Conservation (phyloP, 371 early-diverging fungal species). For the Zychaea mexicana region DNA sequence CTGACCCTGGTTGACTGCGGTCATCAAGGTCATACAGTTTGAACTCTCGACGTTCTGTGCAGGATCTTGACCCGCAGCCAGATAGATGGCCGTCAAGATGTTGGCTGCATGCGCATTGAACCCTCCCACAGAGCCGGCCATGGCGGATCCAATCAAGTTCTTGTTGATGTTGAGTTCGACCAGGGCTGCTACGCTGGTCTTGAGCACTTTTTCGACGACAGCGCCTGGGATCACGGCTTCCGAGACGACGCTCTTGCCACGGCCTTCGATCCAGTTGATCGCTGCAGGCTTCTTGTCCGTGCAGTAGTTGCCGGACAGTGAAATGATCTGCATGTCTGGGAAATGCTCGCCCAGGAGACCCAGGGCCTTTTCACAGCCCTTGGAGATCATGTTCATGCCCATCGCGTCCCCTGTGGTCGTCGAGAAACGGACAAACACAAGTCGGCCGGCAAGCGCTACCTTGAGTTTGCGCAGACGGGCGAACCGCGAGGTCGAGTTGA, state of each 20-base stretch:
- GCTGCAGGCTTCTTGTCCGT: conserved; percentile 98
- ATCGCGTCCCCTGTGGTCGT: conserved; percentile 97
- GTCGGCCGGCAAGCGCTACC: conserved; percentile 82
- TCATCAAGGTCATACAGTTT: conserved; percentile 94
- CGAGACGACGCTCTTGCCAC: conserved; percentile 93
- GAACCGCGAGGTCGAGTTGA: conserved; percentile 90
- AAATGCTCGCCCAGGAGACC: conserved; percentile 62
- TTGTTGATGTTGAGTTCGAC: conserved; percentile 84
- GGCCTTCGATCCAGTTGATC: conserved; percentile 96
- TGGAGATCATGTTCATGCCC: conserved; percentile 99
- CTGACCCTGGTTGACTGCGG: conserved; percentile 75
- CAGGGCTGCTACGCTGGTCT: conserved; percentile 81
- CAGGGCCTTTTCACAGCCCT: conserved; percentile 86
- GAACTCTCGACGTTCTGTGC: conserved; percentile 96
- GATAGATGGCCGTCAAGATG: conserved; percentile 88
- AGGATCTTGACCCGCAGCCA: conserved; percentile 97
- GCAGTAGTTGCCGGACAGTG: conserved; percentile 93
- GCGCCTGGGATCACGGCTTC: conserved; percentile 84
- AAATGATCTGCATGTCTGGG: conserved; percentile 78
- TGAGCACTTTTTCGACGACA: conserved; percentile 81
- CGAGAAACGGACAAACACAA: conserved; percentile 84
- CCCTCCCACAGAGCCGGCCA: conserved; percentile 94
- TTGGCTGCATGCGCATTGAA: conserved; percentile 98
- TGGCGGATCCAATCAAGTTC: conserved; percentile 94
- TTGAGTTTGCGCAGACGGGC: conserved; percentile 83